phyloP scores from a whole-genome alignment of 768 basidiomycete species.

The Xerocomus brunneocitrinus region DNA sequence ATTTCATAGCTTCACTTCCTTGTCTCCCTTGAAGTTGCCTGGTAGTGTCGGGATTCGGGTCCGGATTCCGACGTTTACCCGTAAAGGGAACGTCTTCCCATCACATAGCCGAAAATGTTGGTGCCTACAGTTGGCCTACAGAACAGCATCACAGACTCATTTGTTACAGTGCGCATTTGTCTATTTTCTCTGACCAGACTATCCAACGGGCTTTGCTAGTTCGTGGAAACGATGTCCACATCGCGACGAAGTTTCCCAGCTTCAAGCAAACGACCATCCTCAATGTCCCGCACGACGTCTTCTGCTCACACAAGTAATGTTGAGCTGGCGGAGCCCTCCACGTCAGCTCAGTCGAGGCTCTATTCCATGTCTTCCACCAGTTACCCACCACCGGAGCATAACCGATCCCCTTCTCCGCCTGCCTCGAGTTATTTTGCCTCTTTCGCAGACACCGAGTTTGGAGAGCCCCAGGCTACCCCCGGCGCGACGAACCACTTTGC shows the following conservation, averaged over 20 bases:
- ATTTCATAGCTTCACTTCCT: background rate
- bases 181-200: background rate
- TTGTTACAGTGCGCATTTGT: background rate
- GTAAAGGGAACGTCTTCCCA: slow-evolving; percentile 19
- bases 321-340: slow-evolving; percentile 19
- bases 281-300: slow-evolving; percentile 6
- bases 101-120: background rate
- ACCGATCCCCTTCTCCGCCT: slow-evolving; percentile 56
- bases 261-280: slow-evolving; percentile 16
- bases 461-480: slow-evolving; percentile 53
- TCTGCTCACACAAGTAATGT: slow-evolving; percentile 2
- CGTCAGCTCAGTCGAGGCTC: slow-evolving; percentile 19
- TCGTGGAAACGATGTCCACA: slow-evolving; percentile 23
- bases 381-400: slow-evolving; percentile 12
- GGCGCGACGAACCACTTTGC: slow-evolving; percentile 74
- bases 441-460: slow-evolving; percentile 43
- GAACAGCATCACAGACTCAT: background rate
- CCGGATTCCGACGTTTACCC: background rate
- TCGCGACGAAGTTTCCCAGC: slow-evolving; percentile 21
- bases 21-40: no score
- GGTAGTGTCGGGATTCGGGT: background rate
- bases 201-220: background rate
- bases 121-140: no score
- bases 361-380: slow-evolving; percentile 1
- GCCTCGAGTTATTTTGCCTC: slow-evolving; percentile 77